Evolutionary conservation across 805 yeast genomes (phyloP).

Genomic region (Candida coquimbonensis): DNA sequence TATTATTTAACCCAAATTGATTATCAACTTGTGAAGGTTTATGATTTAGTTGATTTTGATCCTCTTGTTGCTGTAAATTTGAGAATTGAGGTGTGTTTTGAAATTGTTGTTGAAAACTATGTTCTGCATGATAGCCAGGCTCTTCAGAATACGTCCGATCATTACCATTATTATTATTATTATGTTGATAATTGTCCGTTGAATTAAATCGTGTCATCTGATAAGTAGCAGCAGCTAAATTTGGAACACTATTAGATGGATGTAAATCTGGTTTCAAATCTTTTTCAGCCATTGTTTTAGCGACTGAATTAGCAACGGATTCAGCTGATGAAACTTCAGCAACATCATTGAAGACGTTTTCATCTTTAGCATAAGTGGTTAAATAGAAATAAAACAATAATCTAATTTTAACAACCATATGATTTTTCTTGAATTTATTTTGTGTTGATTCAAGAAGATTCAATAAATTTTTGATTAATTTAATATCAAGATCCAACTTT

Average conservation of each 20-base stretch:
- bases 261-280: not conserved
- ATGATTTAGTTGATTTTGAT: not conserved
- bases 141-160: not conserved
- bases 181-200: not conserved
- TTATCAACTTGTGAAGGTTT: not conserved
- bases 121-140: not conserved
- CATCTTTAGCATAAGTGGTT: constrained; percentile 23
- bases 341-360: constrained; percentile 16
- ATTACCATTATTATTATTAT: not conserved
- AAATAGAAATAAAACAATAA: constrained; percentile 21
- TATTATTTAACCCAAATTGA: no score
- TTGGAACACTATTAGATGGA: constrained; percentile 3
- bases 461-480: constrained; percentile 11
- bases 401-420: constrained; percentile 18
- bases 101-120: constrained; percentile 2
- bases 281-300: not conserved
- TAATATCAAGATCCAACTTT: constrained; percentile 14
- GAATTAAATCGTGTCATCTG: not conserved
- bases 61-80: not conserved
- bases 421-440: constrained; percentile 12
- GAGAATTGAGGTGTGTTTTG: not conserved
- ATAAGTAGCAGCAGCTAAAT: not conserved
- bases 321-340: constrained; percentile 11
- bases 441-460: constrained; percentile 12
- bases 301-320: constrained; percentile 8